These are phyloP conservation scores for Gentiana macrophylla DNA, from an alignment of 257 asterid species.

Conservation along the genomic window DNA sequence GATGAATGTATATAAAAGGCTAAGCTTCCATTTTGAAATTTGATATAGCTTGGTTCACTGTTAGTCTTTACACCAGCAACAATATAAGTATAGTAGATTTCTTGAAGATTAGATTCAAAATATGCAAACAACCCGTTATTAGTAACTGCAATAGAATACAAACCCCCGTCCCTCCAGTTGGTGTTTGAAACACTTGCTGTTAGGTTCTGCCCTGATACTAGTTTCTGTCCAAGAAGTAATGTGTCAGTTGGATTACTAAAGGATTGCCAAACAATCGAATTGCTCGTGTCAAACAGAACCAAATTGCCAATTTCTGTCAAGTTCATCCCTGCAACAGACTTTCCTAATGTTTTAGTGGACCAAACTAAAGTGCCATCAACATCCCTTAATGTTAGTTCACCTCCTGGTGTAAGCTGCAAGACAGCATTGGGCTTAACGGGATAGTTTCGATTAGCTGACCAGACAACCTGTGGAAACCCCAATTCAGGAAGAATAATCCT, in stretches of 20 bases:
- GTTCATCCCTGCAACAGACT: slow-evolving; percentile 9
- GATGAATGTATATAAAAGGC: slow-evolving; percentile 6
- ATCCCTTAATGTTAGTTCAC: slow-evolving; percentile 11
- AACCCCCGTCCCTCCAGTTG: slow-evolving; percentile 6
- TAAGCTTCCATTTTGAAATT: slow-evolving; percentile 8
- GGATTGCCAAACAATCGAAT: slow-evolving; percentile 17
- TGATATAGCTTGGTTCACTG: neutral
- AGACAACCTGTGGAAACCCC: slow-evolving; percentile 12
- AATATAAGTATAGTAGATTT: slow-evolving; percentile 2
- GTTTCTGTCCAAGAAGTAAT: slow-evolving; percentile 18
- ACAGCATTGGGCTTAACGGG: slow-evolving; percentile 12
- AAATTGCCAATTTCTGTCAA: slow-evolving; percentile 16
- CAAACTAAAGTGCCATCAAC: slow-evolving; percentile 16
- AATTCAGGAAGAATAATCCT: neutral
- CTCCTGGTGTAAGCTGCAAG: slow-evolving; percentile 13
- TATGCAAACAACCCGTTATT: slow-evolving; percentile 9
- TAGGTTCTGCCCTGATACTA: slow-evolving; percentile 13
- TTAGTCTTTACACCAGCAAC: neutral
- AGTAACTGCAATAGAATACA: slow-evolving; percentile 7
- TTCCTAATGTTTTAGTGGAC: slow-evolving; percentile 14
- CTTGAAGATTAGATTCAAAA: slow-evolving; percentile 11
- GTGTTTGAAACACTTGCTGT: slow-evolving; percentile 9
- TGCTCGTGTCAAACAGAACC: slow-evolving; percentile 6
- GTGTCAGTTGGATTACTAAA: slow-evolving; percentile 18
- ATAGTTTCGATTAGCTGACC: slow-evolving; percentile 18